phyloP scores from a whole-genome alignment of 139 green algal genomes.

The Closterium sp. region DNA sequence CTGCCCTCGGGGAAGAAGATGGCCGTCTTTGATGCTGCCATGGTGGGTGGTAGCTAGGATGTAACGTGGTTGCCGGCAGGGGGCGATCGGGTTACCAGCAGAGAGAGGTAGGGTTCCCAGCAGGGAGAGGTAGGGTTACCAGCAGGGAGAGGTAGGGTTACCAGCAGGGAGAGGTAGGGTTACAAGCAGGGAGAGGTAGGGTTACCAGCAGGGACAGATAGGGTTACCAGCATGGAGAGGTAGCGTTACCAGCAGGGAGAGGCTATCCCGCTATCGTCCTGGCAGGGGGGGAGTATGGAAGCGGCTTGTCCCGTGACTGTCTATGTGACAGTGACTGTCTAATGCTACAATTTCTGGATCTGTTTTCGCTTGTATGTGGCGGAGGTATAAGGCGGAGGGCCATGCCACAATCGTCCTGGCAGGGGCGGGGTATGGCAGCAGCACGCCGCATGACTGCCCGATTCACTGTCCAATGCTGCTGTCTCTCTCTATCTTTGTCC shows the following conservation, averaged over 20 bases:
- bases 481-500: neutral
- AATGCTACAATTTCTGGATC: too few species aligned
- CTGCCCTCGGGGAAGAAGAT: conserved; percentile 44
- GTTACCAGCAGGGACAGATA: too few species aligned
- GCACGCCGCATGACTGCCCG: neutral
- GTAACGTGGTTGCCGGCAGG: too few species aligned
- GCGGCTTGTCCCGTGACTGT: conserved; percentile 41
- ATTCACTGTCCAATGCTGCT: neutral
- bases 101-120: too few species aligned
- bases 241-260: conserved; percentile 32
- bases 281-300: conserved; percentile 54
- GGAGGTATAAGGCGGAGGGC: conserved; percentile 55
- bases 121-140: too few species aligned
- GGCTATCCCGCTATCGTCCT: conserved; percentile 48
- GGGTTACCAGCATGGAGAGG: too few species aligned
- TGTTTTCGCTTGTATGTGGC: too few species aligned
- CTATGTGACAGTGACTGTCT: neutral
- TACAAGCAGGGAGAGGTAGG: too few species aligned
- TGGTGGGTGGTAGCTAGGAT: neutral
- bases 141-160: too few species aligned
- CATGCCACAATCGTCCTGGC: conserved; percentile 46
- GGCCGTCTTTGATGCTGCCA: conserved; percentile 55
- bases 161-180: too few species aligned
- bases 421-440: conserved; percentile 54
- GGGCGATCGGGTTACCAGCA: too few species aligned